Conservation (phyloP, 2,329 filamentous ascomycete species). For the Thermomyces lanuginosus region DNA sequence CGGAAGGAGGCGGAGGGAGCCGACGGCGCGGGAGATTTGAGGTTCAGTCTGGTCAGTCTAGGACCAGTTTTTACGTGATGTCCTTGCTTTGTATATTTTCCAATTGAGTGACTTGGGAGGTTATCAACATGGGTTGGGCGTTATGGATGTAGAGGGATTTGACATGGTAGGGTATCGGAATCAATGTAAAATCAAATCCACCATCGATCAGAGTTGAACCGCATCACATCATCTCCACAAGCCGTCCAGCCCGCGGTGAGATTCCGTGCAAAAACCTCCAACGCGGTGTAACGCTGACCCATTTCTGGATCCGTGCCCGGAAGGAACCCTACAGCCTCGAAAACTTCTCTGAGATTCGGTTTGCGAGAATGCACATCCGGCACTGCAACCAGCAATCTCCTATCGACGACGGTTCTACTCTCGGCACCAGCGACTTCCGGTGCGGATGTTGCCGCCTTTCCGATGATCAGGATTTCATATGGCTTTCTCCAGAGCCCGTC, state of each 20-base stretch:
- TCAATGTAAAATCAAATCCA: conserved; percentile 24
- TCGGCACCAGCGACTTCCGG: no score
- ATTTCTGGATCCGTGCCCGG: background rate
- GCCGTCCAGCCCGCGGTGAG: conserved; percentile 45
- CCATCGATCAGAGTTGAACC: conserved; percentile 39
- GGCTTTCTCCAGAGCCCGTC: conserved; percentile 43
- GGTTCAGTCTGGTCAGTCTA: conserved; percentile 48
- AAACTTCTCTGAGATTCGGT: conserved; percentile 40
- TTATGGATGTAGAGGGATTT: conserved; percentile 2
- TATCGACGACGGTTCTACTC: conserved; percentile 11
- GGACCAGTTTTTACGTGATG: conserved; percentile 36
- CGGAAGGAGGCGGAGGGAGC: conserved; percentile 39
- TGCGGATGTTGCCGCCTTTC: conserved; percentile 13
- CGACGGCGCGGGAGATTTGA: conserved; percentile 40
- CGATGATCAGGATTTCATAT: conserved; percentile 43
- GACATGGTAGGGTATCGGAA: conserved; percentile 14
- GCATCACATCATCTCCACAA: conserved; percentile 46
- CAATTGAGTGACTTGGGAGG: background rate
- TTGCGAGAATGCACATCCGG: conserved; percentile 51
- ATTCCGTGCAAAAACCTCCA: conserved; percentile 46
- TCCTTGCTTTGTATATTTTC: background rate
- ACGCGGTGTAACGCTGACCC: conserved; percentile 26
- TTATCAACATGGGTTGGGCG: conserved; percentile 1
- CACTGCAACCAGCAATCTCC: conserved; percentile 40
- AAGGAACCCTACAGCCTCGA: conserved; percentile 26